Conservation (phyloP, 2,329 filamentous ascomycete species). For the Drechslerella coelobrocha region DNA sequence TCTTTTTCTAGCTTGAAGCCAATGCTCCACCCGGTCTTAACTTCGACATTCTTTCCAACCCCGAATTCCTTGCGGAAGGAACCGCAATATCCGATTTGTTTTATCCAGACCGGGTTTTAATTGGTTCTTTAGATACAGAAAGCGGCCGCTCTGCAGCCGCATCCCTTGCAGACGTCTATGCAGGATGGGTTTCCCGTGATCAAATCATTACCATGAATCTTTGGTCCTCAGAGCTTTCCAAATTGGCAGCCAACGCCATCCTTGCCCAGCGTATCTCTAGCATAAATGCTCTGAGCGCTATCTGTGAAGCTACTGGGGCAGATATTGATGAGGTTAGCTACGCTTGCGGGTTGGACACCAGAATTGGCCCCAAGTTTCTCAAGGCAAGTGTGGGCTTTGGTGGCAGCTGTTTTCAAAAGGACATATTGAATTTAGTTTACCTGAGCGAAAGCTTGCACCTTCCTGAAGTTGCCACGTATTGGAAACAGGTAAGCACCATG, state of each 20-base stretch:
- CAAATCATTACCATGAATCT: constrained; percentile 75
- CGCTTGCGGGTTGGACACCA: constrained; percentile 72
- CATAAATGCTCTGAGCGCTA: constrained; percentile 80
- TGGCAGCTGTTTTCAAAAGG: constrained; percentile 82
- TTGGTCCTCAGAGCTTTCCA: constrained; percentile 79
- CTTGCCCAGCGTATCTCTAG: constrained; percentile 80
- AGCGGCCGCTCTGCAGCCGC: constrained; percentile 69
- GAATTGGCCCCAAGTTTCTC: constrained; percentile 76
- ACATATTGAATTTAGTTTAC: constrained; percentile 76
- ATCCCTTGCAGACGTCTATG: constrained; percentile 71
- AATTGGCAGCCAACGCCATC: constrained; percentile 80
- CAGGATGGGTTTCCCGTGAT: constrained; percentile 71
- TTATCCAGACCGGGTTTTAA: constrained; percentile 74
- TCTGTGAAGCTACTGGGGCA: constrained; percentile 78
- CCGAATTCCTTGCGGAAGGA: constrained; percentile 80
- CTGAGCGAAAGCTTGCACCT: constrained; percentile 74
- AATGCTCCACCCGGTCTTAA: constrained; percentile 67
- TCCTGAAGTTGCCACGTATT: constrained; percentile 76
- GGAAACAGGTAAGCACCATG: constrained; percentile 63
- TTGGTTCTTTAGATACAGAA: constrained; percentile 71
- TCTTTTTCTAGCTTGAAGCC: constrained; percentile 51
- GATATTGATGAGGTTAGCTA: constrained; percentile 75
- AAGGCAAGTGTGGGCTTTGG: constrained; percentile 79
- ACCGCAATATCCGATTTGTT: constrained; percentile 76
- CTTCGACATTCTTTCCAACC: constrained; percentile 81